phyloP scores from a whole-genome alignment of 2,329 filamentous ascomycete species.

The Sarocladium kiliense region DNA sequence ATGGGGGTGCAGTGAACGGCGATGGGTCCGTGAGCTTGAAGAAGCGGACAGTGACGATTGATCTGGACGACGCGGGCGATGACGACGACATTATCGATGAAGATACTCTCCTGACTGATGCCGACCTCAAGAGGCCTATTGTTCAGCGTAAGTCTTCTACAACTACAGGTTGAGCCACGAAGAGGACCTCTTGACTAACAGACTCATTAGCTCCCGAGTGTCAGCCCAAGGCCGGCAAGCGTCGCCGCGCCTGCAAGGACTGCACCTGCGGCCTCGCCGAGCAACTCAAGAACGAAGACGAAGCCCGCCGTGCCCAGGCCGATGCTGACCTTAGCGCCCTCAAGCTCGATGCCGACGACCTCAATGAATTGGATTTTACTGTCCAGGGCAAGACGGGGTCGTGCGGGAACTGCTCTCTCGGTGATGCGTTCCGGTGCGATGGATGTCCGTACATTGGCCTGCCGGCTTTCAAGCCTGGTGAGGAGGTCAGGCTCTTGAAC shows the following conservation, averaged over 20 bases:
- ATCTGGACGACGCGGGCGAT: conserved; percentile 46
- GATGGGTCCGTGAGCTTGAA: conserved; percentile 7
- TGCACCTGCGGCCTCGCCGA: conserved; percentile 92
- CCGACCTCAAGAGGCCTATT: conserved; percentile 73
- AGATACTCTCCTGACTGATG: conserved; percentile 77
- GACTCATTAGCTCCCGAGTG: conserved; percentile 66
- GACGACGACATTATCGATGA: conserved; percentile 91
- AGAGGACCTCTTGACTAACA: conserved; percentile 20
- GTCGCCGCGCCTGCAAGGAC: conserved; percentile 93
- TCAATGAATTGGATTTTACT: conserved; percentile 88
- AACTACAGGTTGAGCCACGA: no score
- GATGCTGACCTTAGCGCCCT: conserved; percentile 60
- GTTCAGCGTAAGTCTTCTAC: conserved; percentile 64
- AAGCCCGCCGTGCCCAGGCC: conserved; percentile 62
- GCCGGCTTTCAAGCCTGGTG: conserved; percentile 93
- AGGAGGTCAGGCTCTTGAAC: conserved; percentile 85
- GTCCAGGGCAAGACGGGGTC: conserved; percentile 95
- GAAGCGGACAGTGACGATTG: conserved; percentile 50
- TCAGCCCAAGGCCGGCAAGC: conserved; percentile 79
- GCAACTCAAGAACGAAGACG: conserved; percentile 80
- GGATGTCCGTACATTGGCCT: conserved; percentile 80
- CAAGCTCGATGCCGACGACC: conserved; percentile 70
- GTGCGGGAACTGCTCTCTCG: conserved; percentile 89
- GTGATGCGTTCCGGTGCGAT: conserved; percentile 79
- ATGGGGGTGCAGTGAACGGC: conserved; percentile 22